Conservation (phyloP, 352 stramenopile genomes). For the Globisporangium nagaii region DNA sequence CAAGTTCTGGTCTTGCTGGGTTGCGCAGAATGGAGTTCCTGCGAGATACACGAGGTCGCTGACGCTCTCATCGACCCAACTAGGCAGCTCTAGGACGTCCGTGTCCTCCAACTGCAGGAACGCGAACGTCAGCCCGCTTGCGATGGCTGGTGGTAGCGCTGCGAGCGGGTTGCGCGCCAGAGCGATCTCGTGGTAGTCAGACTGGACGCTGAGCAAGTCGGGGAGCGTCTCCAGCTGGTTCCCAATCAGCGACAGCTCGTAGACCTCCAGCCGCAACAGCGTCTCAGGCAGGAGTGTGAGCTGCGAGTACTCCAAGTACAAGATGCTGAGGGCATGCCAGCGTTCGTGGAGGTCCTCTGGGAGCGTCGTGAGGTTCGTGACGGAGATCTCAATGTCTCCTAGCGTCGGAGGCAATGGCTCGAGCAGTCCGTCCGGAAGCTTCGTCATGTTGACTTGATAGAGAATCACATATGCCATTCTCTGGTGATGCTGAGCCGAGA, state of each 20-base stretch:
- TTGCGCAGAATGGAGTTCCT: background rate
- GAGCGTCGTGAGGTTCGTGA: conserved; percentile 18
- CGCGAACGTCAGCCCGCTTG: conserved; percentile 3
- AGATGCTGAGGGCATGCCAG: conserved; percentile 14
- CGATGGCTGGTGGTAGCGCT: conserved; percentile 5
- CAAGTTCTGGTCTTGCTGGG: too few species aligned
- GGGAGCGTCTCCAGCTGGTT: conserved; percentile 3
- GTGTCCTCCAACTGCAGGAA: conserved; percentile 18
- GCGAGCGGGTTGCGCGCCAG: conserved; percentile 19
- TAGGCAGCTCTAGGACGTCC: conserved; percentile 4
- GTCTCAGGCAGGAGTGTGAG: conserved; percentile 1
- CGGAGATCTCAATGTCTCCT: conserved; percentile 20
- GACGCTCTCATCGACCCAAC: conserved; percentile 10
- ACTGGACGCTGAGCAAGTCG: conserved; percentile 3
- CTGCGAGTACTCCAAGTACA: conserved; percentile 19
- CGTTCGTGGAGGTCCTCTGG: conserved; percentile 10
- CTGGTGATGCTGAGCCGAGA: conserved; percentile 11
- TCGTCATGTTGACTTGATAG: conserved; percentile 25
- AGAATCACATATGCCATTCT: conserved; percentile 20
- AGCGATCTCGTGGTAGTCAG: conserved; percentile 15
- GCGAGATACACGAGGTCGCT: background rate
- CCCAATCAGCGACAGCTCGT: conserved; percentile 11
- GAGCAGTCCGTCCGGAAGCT: conserved; percentile 16
- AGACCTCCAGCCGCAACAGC: conserved; percentile 3
- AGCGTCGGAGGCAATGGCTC: conserved; percentile 12